Evolutionary conservation across 192 early-diverging fungal species (phyloP), one percentile per base, ranked within the genome.

Genomic region (Coemansia sp.): DNA sequence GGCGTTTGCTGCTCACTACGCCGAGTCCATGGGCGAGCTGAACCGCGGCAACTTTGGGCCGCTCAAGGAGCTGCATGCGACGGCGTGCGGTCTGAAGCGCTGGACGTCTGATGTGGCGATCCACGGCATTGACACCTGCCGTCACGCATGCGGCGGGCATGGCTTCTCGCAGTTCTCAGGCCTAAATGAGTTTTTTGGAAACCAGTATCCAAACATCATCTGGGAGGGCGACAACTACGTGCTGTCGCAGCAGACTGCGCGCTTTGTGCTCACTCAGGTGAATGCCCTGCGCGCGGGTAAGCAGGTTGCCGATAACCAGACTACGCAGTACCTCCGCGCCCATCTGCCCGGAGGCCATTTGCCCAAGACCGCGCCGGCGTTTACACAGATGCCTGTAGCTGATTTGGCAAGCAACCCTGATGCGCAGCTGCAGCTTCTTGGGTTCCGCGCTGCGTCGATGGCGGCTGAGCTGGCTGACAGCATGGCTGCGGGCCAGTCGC

Each of bases 171-270:
- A 75, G 53, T 91, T 89, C 81, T 87, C 87, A 40, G 91, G 91
- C 1, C 78, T 93, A 11, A 82, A 81, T 26, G 74, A 83, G 49
- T 84, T 91, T 71, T 85, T 86, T 26, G 84, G 83, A 68, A 86
- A 93, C 65, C 82, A 85, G 50, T 82, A 87, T 23, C 89, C 89
- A 14, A 90, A 90, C 58, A 86, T 86, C 46, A 93, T 89, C 52
- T 91, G 87, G 88, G 91, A 93, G 71, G 91, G 91, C 50, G 91
- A 93, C 67, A 93, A 93, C 83, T 88, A 89, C 68, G 83, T 95
- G 19, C 69, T 95, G 61, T 89, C 90, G 5, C 93, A 93, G 73
- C 93, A 95, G 82, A 90, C 89, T 14, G 80, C 85, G 36, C 89
- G 91, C 37, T 93, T 90, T 73, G 78, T 95, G 25, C 57, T 91